phyloP scores from a whole-genome alignment of 148 eudicot species.

The Chenopodium quinoa region DNA sequence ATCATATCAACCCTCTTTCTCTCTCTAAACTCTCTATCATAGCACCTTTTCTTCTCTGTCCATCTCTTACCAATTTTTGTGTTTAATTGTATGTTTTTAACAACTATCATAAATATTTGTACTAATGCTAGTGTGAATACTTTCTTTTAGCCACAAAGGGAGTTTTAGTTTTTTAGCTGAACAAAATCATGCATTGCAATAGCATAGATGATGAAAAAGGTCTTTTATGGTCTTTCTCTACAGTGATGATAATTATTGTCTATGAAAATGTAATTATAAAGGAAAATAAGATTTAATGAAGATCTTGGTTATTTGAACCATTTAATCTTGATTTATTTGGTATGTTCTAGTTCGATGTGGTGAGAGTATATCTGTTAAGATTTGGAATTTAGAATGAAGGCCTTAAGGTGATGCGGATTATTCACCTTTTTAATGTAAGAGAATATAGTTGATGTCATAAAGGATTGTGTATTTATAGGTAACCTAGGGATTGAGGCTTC shows the following conservation, averaged over 20 bases:
- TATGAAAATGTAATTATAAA: too few relatives aligned
- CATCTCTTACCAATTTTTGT: too few relatives aligned
- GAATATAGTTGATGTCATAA: not conserved
- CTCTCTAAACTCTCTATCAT: too few relatives aligned
- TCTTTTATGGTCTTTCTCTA: not conserved
- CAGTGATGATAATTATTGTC: not conserved
- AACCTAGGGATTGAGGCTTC: not conserved
- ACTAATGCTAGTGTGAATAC: too few relatives aligned
- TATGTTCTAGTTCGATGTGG: not conserved
- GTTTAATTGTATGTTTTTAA: too few relatives aligned
- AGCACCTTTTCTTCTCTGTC: too few relatives aligned
- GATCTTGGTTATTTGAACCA: not conserved
- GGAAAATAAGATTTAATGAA: too few relatives aligned
- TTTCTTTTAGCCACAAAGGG: too few relatives aligned
- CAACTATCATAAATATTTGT: too few relatives aligned
- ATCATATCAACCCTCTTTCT: too few relatives aligned
- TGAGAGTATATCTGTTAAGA: not conserved
- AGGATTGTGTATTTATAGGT: not conserved
- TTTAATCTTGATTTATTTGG: not conserved
- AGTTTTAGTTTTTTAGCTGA: too few relatives aligned
- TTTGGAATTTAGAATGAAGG: not conserved
- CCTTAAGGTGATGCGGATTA: not conserved
- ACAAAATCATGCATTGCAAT: not conserved
- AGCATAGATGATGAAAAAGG: not conserved
- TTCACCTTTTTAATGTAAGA: too few relatives aligned